Evolutionary conservation across 2,329 filamentous ascomycete genomes (phyloP).

Genomic region (Stachybotrys elegans): DNA sequence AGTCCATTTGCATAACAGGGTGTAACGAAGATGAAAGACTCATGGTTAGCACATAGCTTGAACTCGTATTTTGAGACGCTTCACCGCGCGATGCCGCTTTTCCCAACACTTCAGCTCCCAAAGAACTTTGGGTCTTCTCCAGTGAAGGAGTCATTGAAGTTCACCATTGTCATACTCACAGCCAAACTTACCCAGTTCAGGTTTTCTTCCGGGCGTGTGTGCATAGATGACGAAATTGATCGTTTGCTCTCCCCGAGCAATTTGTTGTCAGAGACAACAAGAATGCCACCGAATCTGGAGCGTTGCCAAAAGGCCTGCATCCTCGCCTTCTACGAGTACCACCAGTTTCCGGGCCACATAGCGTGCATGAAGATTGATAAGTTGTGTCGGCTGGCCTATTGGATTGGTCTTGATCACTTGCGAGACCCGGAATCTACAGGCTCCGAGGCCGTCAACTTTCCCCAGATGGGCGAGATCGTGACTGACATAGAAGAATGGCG

Average conservation of each 20-base stretch:
- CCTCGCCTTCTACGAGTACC: slow-evolving; percentile 5
- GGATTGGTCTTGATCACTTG: background rate
- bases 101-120: background rate
- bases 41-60: too few species aligned
- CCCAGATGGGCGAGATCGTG: background rate
- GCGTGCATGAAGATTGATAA: background rate
- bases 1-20: background rate
- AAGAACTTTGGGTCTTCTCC: background rate
- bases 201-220: background rate
- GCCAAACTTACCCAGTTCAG: background rate
- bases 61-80: background rate
- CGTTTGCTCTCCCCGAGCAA: background rate
- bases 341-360: slow-evolving; percentile 1
- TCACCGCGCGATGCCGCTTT: background rate
- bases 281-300: background rate
- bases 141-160: background rate
- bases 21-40: too few species aligned
- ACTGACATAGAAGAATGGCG: background rate
- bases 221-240: slow-evolving; percentile 1
- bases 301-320: slow-evolving; percentile 1
- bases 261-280: background rate
- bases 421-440: too few species aligned
- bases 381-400: background rate
- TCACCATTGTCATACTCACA: background rate
- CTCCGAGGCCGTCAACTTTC: background rate